These are phyloP conservation scores for Apiospora rasikravindrae DNA, from an alignment of 2,329 filamentous ascomycete species.

Conservation along the genomic window DNA sequence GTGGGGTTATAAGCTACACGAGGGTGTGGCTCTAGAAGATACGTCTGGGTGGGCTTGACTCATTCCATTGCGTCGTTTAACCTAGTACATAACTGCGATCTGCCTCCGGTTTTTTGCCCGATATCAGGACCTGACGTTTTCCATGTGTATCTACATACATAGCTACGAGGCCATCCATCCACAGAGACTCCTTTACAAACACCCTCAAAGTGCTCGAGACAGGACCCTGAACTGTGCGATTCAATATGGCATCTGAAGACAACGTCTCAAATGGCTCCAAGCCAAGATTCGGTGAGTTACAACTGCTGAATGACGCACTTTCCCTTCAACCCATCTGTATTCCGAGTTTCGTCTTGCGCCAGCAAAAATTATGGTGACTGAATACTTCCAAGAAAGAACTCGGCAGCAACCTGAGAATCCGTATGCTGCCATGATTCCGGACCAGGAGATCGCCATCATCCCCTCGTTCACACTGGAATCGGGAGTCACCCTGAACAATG, in stretches of 20 bases:
- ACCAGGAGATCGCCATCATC: constrained; percentile 85
- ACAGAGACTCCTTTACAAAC: neutral
- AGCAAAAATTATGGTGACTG: constrained; percentile 56
- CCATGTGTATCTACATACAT: neutral
- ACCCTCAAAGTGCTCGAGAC: neutral
- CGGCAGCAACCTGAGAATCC: constrained; percentile 86
- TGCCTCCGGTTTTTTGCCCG: neutral
- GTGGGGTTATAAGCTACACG: neutral
- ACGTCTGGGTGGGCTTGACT: neutral
- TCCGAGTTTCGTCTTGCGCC: constrained; percentile 17
- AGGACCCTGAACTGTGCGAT: constrained; percentile 4
- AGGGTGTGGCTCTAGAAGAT: neutral
- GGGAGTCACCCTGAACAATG: constrained; percentile 80
- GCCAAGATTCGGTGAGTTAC: constrained; percentile 42
- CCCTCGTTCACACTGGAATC: constrained; percentile 94
- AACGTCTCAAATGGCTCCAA: constrained; percentile 27
- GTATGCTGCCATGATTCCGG: constrained; percentile 82
- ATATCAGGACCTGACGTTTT: neutral
- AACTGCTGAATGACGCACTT: constrained; percentile 10
- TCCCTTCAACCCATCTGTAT: neutral
- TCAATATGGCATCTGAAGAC: constrained; percentile 17
- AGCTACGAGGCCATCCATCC: neutral
- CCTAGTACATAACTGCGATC: neutral
- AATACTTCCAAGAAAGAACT: constrained; percentile 70
- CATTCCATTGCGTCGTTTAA: constrained; percentile 4